Conservation (phyloP, 345 rosid genomes). For the Sapria himalayana region DNA sequence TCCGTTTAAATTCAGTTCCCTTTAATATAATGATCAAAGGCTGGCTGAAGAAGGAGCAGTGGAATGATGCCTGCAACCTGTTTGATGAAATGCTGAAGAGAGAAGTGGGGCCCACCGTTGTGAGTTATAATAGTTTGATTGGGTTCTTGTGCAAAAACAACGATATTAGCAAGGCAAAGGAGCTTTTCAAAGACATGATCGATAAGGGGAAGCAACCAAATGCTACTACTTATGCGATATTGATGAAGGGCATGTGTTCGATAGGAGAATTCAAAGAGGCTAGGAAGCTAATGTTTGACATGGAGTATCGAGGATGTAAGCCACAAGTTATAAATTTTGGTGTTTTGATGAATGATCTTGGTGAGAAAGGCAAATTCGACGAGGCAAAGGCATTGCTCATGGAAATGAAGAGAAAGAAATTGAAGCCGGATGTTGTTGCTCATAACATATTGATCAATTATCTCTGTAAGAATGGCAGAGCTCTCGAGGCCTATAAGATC, state of each 20-base stretch:
- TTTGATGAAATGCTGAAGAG: constrained; percentile 72
- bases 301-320: constrained; percentile 82
- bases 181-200: constrained; percentile 29
- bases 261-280: constrained; percentile 41
- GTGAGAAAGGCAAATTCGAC: constrained; percentile 56
- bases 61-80: constrained; percentile 27
- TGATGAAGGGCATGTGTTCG: constrained; percentile 58
- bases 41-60: constrained; percentile 15
- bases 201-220: constrained; percentile 30
- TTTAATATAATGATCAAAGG: constrained; percentile 66
- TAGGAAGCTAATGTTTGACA: constrained; percentile 55
- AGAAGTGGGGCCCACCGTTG: constrained; percentile 40
- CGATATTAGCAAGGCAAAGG: constrained; percentile 25
- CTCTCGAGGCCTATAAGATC: constrained; percentile 36
- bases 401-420: constrained; percentile 65
- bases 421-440: constrained; percentile 58
- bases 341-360: constrained; percentile 66
- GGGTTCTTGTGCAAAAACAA: constrained; percentile 28
- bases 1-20: constrained; percentile 44
- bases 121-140: constrained; percentile 42
- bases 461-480: constrained; percentile 42
- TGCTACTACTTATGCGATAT: constrained; percentile 40
- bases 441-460: constrained; percentile 58
- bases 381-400: constrained; percentile 37
- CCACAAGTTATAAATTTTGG: constrained; percentile 43